Conservation (phyloP, 2,329 filamentous ascomycete genomes). For the Ophiostoma sp. region DNA sequence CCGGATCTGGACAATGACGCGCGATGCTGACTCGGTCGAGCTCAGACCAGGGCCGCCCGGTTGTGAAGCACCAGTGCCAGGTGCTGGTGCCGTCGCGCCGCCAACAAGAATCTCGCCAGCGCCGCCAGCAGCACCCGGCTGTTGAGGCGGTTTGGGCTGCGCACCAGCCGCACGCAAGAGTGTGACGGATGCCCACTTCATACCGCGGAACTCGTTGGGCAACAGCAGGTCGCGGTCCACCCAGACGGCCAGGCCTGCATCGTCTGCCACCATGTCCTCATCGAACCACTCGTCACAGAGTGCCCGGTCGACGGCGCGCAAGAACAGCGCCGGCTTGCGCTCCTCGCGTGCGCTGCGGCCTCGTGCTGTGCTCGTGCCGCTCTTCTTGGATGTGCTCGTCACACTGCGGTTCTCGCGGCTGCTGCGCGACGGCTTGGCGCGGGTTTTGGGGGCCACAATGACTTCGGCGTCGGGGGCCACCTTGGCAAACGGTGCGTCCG, state of each 20-base stretch:
- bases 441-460: constrained; percentile 91
- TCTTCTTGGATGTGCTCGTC: constrained; percentile 74
- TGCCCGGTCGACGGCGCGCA: constrained; percentile 74
- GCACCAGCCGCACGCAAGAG: constrained; percentile 78
- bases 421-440: constrained; percentile 66
- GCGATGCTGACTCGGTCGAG: constrained; percentile 57
- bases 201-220: constrained; percentile 70
- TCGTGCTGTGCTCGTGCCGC: constrained; percentile 70
- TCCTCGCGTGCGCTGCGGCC: constrained; percentile 57
- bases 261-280: constrained; percentile 47
- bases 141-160: constrained; percentile 63
- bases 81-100: constrained; percentile 43
- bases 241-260: constrained; percentile 72
- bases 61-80: neutral
- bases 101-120: constrained; percentile 50
- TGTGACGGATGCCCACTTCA: constrained; percentile 78
- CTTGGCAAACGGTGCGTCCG: constrained; percentile 78
- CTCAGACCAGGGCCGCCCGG: neutral
- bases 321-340: constrained; percentile 67
- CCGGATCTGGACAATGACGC: constrained; percentile 72
- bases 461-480: constrained; percentile 93
- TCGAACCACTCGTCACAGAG: constrained; percentile 77
- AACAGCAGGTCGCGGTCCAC: constrained; percentile 75
- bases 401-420: constrained; percentile 79
- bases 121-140: neutral